Evolutionary conservation across 768 basidiomycete genomes (phyloP).

Genomic region (Mycena epipterygia): DNA sequence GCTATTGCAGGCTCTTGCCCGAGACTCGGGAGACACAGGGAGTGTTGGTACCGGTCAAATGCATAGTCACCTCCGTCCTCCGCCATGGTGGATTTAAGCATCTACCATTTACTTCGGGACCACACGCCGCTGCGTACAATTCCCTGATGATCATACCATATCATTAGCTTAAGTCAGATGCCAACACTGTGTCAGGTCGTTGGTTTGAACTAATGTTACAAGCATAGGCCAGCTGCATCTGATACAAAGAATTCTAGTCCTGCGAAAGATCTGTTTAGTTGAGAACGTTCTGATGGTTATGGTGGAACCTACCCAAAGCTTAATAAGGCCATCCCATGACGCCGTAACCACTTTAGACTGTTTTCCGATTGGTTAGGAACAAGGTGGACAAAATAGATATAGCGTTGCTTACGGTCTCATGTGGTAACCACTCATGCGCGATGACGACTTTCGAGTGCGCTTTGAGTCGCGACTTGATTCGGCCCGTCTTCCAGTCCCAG

Average conservation of each 20-base stretch:
- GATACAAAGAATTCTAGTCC: conserved; percentile 50
- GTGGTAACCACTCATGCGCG: conserved; percentile 97
- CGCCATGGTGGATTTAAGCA: background rate
- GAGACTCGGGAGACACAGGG: background rate
- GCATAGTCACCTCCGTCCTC: background rate
- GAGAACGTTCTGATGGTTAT: conserved; percentile 19
- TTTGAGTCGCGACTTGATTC: conserved; percentile 90
- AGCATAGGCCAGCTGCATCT: background rate
- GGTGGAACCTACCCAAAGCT: conserved; percentile 86
- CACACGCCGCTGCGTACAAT: background rate
- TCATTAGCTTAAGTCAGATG: background rate
- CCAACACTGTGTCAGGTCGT: conserved; percentile 3
- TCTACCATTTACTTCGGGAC: background rate
- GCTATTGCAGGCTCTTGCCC: background rate
- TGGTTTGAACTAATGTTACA: conserved; percentile 26
- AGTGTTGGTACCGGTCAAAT: background rate
- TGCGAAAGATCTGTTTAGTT: conserved; percentile 39
- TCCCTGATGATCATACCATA: no score
- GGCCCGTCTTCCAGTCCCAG: conserved; percentile 99
- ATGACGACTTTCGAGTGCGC: conserved; percentile 98
- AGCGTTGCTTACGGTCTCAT: conserved; percentile 84
- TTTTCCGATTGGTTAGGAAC: conserved; percentile 39
- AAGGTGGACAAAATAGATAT: conserved; percentile 65
- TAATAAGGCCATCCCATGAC: conserved; percentile 98
- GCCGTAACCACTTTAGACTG: conserved; percentile 98